These are phyloP conservation scores for Macrocybe gigantea DNA, from an alignment of 768 basidiomycete species.

Conservation along the genomic window DNA sequence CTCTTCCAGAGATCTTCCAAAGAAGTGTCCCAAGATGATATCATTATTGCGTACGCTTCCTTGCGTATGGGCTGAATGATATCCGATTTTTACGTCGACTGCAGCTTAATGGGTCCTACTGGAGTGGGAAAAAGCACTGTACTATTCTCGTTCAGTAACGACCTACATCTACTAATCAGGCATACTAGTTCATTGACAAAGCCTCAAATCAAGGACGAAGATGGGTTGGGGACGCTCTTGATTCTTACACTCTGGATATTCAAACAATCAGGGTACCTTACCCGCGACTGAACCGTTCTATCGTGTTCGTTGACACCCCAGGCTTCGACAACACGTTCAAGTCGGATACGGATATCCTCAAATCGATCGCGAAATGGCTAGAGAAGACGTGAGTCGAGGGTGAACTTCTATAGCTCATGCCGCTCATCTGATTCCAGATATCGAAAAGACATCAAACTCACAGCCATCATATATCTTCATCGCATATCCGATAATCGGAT, in stretches of 20 bases:
- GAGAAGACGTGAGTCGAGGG: conserved; percentile 14
- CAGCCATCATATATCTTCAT: conserved; percentile 12
- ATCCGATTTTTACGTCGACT: no score
- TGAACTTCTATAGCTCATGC: not conserved
- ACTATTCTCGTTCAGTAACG: no score
- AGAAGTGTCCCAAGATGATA: no score
- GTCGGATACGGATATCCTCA: conserved; percentile 17
- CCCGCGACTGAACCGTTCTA: conserved; percentile 6
- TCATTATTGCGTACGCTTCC: no score
- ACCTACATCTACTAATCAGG: no score
- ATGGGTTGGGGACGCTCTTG: conserved; percentile 15
- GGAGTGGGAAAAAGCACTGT: no score
- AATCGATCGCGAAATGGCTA: conserved; percentile 18
- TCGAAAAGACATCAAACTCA: conserved; percentile 8
- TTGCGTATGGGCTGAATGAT: no score
- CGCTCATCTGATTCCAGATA: conserved; percentile 6
- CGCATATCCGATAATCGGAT: conserved; percentile 6
- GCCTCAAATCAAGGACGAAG: no score
- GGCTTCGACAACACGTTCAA: conserved; percentile 18
- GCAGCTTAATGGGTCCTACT: no score
- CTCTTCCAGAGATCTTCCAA: no score
- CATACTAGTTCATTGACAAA: no score
- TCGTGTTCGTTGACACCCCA: conserved; percentile 20
- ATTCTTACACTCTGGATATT: conserved; percentile 18
- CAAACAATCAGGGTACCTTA: conserved; percentile 8